A percentile compares a stretch with the other conserved stretches of the same genome.
Conservation (phyloP, 2,329 filamentous ascomycete species). For the Corniculantispora saksenae region DNA sequence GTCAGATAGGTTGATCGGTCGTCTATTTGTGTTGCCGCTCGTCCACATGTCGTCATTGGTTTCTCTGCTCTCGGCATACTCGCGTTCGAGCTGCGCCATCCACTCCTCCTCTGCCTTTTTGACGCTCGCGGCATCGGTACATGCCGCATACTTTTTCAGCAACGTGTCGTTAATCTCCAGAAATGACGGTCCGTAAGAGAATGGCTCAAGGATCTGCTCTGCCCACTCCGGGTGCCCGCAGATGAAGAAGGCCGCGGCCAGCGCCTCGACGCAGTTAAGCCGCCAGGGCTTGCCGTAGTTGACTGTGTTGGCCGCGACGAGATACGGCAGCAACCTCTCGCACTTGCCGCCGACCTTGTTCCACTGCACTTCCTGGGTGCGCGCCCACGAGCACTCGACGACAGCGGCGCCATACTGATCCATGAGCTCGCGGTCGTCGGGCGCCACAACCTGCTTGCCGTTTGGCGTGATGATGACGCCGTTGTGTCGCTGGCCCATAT, state of each 20-base stretch:
- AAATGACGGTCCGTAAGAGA: conserved; percentile 86
- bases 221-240: conserved; percentile 93
- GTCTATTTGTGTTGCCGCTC: conserved; percentile 83
- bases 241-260: conserved; percentile 90
- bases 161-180: conserved; percentile 85
- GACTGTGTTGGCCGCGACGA: conserved; percentile 93
- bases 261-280: conserved; percentile 91
- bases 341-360: conserved; percentile 89
- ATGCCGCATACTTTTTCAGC: conserved; percentile 82
- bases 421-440: conserved; percentile 77
- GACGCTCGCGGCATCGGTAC: conserved; percentile 75
- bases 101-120: conserved; percentile 85
- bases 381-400: conserved; percentile 95
- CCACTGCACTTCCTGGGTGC: conserved; percentile 90
- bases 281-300: conserved; percentile 97
- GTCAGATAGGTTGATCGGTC: conserved; percentile 54
- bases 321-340: conserved; percentile 86
- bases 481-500: conserved; percentile 86
- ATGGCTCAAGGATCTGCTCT: conserved; percentile 75
- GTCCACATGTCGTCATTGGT: conserved; percentile 80
- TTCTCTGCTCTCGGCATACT: conserved; percentile 79
- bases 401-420: conserved; percentile 91
- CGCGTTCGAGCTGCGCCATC: conserved; percentile 85
- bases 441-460: conserved; percentile 80
- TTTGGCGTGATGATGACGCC: conserved; percentile 96